These are phyloP conservation scores for Penicillium nucicola DNA, from an alignment of 495 filamentous ascomycete genomes.

Conservation along the genomic window DNA sequence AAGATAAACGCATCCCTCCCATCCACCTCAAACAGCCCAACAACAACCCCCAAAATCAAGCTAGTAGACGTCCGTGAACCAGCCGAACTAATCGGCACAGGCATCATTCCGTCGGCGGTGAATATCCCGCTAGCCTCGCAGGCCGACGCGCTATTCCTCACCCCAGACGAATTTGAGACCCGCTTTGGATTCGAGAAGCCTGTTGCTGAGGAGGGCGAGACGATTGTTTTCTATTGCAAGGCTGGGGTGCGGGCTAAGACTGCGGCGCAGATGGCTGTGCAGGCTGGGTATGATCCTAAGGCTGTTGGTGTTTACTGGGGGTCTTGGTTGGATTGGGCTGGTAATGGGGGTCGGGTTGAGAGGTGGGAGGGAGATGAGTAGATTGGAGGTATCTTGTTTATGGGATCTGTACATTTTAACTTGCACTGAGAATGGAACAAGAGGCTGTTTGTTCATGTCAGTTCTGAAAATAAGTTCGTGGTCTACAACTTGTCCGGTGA, in stretches of 20 bases:
- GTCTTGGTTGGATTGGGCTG: conserved; percentile 87
- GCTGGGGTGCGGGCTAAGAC: conserved; percentile 77
- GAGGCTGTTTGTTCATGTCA: background rate
- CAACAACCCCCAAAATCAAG: conserved; percentile 27
- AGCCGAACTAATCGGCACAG: conserved; percentile 61
- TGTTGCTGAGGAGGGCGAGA: conserved; percentile 11
- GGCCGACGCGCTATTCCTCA: conserved; percentile 74
- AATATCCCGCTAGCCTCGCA: conserved; percentile 75
- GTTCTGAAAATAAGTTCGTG: too few species aligned
- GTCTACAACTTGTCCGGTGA: too few species aligned
- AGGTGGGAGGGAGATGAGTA: conserved; percentile 40
- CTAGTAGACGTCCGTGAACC: conserved; percentile 82
- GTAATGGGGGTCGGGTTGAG: conserved; percentile 61
- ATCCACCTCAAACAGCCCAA: conserved; percentile 17
- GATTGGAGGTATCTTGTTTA: too few species aligned
- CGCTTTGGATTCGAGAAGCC: conserved; percentile 48
- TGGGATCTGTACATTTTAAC: too few species aligned
- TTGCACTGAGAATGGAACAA: background rate
- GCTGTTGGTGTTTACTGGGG: conserved; percentile 78
- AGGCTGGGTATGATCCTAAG: conserved; percentile 70
- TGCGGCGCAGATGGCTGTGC: conserved; percentile 75
- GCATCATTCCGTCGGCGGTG: conserved; percentile 73
- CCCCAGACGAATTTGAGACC: conserved; percentile 67
- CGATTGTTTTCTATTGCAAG: conserved; percentile 88
- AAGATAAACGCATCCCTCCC: conserved; percentile 42